Conservation (phyloP, 345 rosid species). For the Sisymbrium irio region DNA sequence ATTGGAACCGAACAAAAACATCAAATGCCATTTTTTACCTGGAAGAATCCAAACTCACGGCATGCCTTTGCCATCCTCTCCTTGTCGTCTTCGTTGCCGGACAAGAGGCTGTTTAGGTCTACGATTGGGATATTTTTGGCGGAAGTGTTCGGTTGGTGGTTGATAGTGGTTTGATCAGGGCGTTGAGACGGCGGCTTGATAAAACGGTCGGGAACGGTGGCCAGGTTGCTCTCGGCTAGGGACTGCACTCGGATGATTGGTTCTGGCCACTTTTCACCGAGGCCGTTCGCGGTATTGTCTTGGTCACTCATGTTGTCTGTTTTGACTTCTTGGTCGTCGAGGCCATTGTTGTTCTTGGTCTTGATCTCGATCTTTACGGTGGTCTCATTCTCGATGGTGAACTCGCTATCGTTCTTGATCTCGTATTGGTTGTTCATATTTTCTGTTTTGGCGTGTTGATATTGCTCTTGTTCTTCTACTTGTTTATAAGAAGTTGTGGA, state of each 20-base stretch:
- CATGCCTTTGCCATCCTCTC: slow-evolving; percentile 51
- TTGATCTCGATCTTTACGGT: background rate
- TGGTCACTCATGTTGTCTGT: slow-evolving; percentile 6
- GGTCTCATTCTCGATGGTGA: background rate
- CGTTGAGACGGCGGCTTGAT: slow-evolving; percentile 45
- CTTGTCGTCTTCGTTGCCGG: slow-evolving; percentile 25
- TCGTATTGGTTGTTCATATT: slow-evolving; percentile 10
- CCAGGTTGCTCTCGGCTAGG: slow-evolving; percentile 54
- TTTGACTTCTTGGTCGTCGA: slow-evolving; percentile 11
- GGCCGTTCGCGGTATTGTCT: background rate
- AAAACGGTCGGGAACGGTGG: slow-evolving; percentile 57
- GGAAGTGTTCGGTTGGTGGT: slow-evolving; percentile 6
- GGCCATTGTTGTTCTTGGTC: background rate
- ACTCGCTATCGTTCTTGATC: background rate
- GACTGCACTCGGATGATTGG: slow-evolving; percentile 91
- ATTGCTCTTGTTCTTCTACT: slow-evolving; percentile 4
- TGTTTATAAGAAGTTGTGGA: slow-evolving; percentile 14
- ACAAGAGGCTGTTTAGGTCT: slow-evolving; percentile 48
- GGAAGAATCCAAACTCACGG: slow-evolving; percentile 85
- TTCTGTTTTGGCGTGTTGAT: background rate
- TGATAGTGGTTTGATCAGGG: slow-evolving; percentile 32
- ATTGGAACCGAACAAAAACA: background rate
- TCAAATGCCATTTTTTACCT: slow-evolving; percentile 30
- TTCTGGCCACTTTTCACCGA: slow-evolving; percentile 78
- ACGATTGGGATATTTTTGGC: slow-evolving; percentile 65